Evolutionary conservation across 331 rosid genomes (phyloP), one percentile per base, ranked within the genome.

Genomic region (Malus hybrid): DNA sequence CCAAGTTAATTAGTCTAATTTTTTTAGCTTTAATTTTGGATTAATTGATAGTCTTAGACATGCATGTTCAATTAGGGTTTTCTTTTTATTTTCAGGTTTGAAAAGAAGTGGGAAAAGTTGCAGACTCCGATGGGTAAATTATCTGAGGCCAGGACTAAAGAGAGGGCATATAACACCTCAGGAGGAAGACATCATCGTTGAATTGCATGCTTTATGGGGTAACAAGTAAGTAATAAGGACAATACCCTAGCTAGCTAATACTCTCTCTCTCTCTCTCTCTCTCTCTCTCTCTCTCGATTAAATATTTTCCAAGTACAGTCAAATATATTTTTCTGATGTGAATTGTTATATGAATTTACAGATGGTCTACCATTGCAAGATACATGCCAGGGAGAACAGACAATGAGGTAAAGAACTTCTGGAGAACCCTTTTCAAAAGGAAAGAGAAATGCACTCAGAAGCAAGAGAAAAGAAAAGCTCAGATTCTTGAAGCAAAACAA

Each of bases 311-410:
- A 10, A 10, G 7, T 27, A 59, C 64, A 9, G 0, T 39, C 12
- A 39, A 39, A 39, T 8, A 36, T 8, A 8, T 8, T 8, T 0
- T 39, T 39, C 12, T 0, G 46, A 50, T 50, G 56, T 50, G 56
- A 50, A 16, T 50, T 15, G 0, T 14, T 48, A 15, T 15, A 50
- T 50, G n/a, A 34, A 64, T 64, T 19, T 10, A n/a, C 80, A 89
- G 93, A 83, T 91, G 97, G 97, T 89, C 97, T 10, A 85, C 90
- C 34, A 91, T 91, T 48, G 97, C 93, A 15, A 88, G 81, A 73
- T 89, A 85, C 80, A 79, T 91, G 82, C 90, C 95, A 0, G 97
- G 97, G 29, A 89, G 97, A 82, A 91, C 97, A 7, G 97, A 91
- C 71, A 91, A 91, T 6, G 91, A 86, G 80, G 88, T 89, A 2